Conservation (phyloP, 2,329 filamentous ascomycete species). For the Elsinoe necatrix region DNA sequence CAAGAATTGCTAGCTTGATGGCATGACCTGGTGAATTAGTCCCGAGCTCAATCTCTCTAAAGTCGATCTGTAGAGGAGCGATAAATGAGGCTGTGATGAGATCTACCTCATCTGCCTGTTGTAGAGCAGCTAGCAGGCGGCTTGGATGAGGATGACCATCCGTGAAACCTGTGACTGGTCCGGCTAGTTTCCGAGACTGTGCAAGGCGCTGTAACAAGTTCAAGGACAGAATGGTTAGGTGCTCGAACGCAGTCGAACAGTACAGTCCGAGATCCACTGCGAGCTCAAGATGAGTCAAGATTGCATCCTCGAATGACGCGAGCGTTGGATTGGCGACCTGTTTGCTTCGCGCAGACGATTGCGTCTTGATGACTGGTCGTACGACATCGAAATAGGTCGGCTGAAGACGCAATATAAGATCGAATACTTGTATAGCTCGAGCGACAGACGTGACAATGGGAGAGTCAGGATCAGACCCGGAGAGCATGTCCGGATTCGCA, state of each 20-base stretch:
- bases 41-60: constrained; percentile 65
- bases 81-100: constrained; percentile 68
- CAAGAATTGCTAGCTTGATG: constrained; percentile 70
- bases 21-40: constrained; percentile 63
- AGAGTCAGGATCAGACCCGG: constrained; percentile 65
- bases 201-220: constrained; percentile 79
- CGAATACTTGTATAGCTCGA: constrained; percentile 74
- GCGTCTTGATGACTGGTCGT: constrained; percentile 63
- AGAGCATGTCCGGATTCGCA: constrained; percentile 64
- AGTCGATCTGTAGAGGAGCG: constrained; percentile 54
- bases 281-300: constrained; percentile 70
- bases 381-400: constrained; percentile 87
- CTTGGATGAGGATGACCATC: constrained; percentile 35
- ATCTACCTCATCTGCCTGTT: constrained; percentile 69
- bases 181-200: constrained; percentile 65
- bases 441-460: constrained; percentile 72
- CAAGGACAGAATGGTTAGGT: constrained; percentile 71
- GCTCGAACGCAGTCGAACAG: constrained; percentile 73
- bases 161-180: constrained; percentile 44
- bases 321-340: constrained; percentile 67
- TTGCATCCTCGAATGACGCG: constrained; percentile 83
- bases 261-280: constrained; percentile 79
- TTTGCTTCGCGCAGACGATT: constrained; percentile 50
- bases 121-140: constrained; percentile 71
- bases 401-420: constrained; percentile 75